Evolutionary conservation across 495 filamentous ascomycete genomes (phyloP), one percentile per base, ranked within the genome.

Genomic region (Halenospora varia): DNA sequence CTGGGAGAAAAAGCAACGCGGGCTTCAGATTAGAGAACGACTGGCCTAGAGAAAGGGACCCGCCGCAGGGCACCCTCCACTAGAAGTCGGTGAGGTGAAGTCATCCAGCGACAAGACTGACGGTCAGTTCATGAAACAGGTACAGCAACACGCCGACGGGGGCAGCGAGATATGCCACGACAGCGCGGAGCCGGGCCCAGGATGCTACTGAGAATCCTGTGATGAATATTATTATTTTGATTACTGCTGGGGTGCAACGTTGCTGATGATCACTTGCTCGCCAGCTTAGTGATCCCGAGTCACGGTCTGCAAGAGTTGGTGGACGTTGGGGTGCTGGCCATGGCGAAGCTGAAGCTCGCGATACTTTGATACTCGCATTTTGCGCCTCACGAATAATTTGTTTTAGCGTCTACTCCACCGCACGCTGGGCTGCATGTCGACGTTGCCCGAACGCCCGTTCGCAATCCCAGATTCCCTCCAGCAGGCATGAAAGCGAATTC

Each of bases 371-470:
- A 55, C 46, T 63, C 45, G 51, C 39, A 47, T 25, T 24, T 55
- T n/a, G 35, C 9, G 47, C 47, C 17, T 17, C 6, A 2, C 11
- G 19, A 50, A 8, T 25, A 8, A 23, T 15, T 23, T 22, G 18
- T 23, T 3, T 51, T 25, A 64, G 23, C n/a, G 56, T 42, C 53
- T 40, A 42, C n/a, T 46, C 20, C 41, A 59, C 55, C 45, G 29
- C 19, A 17, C 18, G 18, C 51, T 48, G 22, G 15, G 26, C 25
- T 29, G 41, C 40, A 54, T 25, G 29, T 20, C 10, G 18, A 11
- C 48, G 51, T 60, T 60, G 61, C 46, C 56, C 57, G 56, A 60
- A 57, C 48, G 57, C 61, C 57, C 57, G 53, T 60, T 63, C 55
- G 53, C 47, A 23, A 53, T 42, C 22, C 25, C 26, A 55, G 35